These are phyloP conservation scores for Metarhizium guizhouense DNA, from an alignment of 2,329 filamentous ascomycete species.

Conservation along the genomic window DNA sequence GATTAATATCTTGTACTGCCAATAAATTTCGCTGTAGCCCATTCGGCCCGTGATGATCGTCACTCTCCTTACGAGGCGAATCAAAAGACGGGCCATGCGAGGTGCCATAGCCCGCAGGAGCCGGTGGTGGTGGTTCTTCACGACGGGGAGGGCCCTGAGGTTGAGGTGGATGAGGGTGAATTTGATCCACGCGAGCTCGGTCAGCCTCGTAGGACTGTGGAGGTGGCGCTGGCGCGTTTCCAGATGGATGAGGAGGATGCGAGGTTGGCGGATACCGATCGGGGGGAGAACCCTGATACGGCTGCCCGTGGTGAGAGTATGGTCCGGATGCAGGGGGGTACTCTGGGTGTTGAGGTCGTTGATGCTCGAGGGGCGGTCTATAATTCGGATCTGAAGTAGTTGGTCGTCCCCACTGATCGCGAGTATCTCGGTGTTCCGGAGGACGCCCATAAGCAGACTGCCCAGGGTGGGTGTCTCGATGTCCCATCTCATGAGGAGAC, in stretches of 20 bases:
- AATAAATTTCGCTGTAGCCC: slow-evolving; percentile 54
- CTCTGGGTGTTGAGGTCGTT: slow-evolving; percentile 31
- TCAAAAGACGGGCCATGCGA: slow-evolving; percentile 31
- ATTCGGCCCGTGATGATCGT: slow-evolving; percentile 29
- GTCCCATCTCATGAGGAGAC: slow-evolving; percentile 27
- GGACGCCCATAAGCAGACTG: slow-evolving; percentile 35
- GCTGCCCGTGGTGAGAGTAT: slow-evolving; percentile 21
- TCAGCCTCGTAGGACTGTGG: slow-evolving; percentile 40
- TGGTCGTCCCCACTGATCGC: slow-evolving; percentile 23
- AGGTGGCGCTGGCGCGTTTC: slow-evolving; percentile 20
- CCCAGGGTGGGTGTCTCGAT: slow-evolving; percentile 34
- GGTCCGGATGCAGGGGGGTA: slow-evolving; percentile 35
- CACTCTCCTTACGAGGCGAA: slow-evolving; percentile 26
- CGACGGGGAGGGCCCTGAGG: slow-evolving; percentile 28
- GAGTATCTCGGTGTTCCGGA: slow-evolving; percentile 26
- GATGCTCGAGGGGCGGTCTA: slow-evolving; percentile 29
- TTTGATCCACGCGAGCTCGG: slow-evolving; percentile 33
- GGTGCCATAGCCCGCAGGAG: slow-evolving; percentile 40
- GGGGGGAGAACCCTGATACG: slow-evolving; percentile 21
- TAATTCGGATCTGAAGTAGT: slow-evolving; percentile 20
- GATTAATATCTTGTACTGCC: slow-evolving; percentile 71
- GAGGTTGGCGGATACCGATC: slow-evolving; percentile 25
- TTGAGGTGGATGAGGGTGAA: slow-evolving; percentile 25
- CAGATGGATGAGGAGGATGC: slow-evolving; percentile 25
- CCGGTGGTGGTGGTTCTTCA: slow-evolving; percentile 42